Conservation (phyloP, 106 monocot species). For the Vanilla planifolia region DNA sequence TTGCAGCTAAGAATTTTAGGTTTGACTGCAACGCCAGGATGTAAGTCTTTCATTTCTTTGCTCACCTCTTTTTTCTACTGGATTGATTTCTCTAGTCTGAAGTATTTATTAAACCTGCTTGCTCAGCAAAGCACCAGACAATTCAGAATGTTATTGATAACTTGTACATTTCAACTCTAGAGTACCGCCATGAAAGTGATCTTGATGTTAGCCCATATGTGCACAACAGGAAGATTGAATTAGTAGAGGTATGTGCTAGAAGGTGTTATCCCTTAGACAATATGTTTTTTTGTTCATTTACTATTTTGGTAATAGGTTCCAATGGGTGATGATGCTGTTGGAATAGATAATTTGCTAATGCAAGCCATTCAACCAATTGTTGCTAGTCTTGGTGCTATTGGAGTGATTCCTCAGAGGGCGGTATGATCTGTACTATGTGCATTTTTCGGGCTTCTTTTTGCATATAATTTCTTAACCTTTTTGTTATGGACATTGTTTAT, state of each 20-base stretch:
- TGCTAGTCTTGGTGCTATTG: slow-evolving; percentile 30
- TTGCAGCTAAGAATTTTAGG: slow-evolving; percentile 89
- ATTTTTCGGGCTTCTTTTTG: neutral
- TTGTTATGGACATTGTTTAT: too few species aligned
- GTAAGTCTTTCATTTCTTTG: slow-evolving; percentile 40
- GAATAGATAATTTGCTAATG: slow-evolving; percentile 53
- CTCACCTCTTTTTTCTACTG: neutral
- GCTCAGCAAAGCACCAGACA: slow-evolving; percentile 63
- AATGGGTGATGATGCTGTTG: slow-evolving; percentile 55
- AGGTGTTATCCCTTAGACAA: neutral
- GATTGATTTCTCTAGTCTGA: neutral
- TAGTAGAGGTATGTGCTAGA: slow-evolving; percentile 51
- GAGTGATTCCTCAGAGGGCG: slow-evolving; percentile 50
- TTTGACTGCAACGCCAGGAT: slow-evolving; percentile 97
- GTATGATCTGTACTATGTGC: slow-evolving; percentile 38
- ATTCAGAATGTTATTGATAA: slow-evolving; percentile 94
- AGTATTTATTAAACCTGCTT: slow-evolving; percentile 10
- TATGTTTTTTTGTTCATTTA: neutral
- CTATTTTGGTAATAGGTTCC: slow-evolving; percentile 38
- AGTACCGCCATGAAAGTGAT: slow-evolving; percentile 84
- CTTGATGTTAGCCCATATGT: slow-evolving; percentile 77
- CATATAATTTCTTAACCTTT: neutral
- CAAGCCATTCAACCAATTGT: slow-evolving; percentile 64
- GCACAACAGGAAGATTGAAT: slow-evolving; percentile 62
- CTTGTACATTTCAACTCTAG: slow-evolving; percentile 76